Evolutionary conservation across 805 yeast species (phyloP), one percentile per base, ranked within the genome.

Genomic region (Candida maesae): DNA sequence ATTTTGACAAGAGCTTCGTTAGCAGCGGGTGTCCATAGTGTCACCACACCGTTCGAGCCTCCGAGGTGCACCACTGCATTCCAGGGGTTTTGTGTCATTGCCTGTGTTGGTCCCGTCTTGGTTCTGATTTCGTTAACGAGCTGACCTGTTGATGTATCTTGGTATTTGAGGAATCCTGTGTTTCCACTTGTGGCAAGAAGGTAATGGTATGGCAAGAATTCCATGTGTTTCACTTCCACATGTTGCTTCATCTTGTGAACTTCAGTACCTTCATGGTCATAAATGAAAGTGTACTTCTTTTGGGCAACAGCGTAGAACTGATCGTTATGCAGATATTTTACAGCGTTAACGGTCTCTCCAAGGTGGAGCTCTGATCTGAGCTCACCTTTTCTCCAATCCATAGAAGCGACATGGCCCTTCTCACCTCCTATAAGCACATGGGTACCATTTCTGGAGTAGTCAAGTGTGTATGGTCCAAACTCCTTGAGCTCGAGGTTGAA

Each of bases 291-390:
- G 63, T 91, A 87, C 61, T 88, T 90, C 65, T 89, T 90, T 66
- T 93, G 99, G 2, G 99, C 98, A 14, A 82, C 96, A 0, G 99
- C 99, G 67, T 87, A 89, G 63, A 71, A 89, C 63, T 89, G 96
- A 58, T 90, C 95, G 58, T 84, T 89, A 56, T 91, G 97, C 47
- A 93, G 69, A 65, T 84, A 89, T 56, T 89, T 85, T 19, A 90
- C 96, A 2, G 90, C 93, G 56, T 86, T 77, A 10, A 90, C 87
- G 0, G 97, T 88, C 65, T 93, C 99, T 55, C 84, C 81, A 17
- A 93, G 67, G 56, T 86, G 78, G 40, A 93, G 62, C 61, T 93
- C 99, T 33, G 95, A 80, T 46, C 79, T 82, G 25, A 91, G 65
- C 29, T 68, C 71, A 12, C 98, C 98, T 29, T 79, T 77, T 59